Percentiles rank a stretch among this genome's conserved stretches.
Conservation (phyloP, 257 asterid genomes). For the Osmanthus fragrans region DNA sequence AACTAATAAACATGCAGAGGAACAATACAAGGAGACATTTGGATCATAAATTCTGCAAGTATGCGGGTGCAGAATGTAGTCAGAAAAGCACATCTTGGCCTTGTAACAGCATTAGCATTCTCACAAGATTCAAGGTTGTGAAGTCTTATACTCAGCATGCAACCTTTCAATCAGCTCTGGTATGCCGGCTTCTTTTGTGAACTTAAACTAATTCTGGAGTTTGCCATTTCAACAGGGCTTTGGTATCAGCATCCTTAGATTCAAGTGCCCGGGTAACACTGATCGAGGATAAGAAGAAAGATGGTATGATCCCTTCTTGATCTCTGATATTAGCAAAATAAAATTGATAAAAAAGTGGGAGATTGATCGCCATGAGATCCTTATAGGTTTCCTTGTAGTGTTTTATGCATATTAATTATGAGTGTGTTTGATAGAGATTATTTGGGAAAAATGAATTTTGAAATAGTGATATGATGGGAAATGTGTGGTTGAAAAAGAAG, state of each 20-base stretch:
- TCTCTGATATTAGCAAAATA: conserved; percentile 6
- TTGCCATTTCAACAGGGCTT: conserved; percentile 49
- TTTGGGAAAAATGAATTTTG: too few relatives aligned
- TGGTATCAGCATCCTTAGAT: conserved; percentile 83
- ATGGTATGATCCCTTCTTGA: conserved; percentile 17
- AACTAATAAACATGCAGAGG: conserved; percentile 63
- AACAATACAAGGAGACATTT: conserved; percentile 73
- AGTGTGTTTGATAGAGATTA: too few relatives aligned
- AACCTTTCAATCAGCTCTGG: conserved; percentile 15
- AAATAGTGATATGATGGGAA: too few relatives aligned
- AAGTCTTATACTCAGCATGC: neutral
- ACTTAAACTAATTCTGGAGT: conserved; percentile 13
- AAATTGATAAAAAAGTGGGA: neutral
- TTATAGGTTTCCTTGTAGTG: neutral
- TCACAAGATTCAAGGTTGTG: conserved; percentile 82
- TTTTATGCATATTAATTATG: neutral
- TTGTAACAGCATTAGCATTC: conserved; percentile 75
- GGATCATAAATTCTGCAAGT: conserved; percentile 48
- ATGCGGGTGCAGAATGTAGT: conserved; percentile 54
- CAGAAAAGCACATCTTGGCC: conserved; percentile 90
- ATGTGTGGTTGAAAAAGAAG: too few relatives aligned
- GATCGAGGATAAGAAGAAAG: conserved; percentile 18
- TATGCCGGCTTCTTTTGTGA: neutral
- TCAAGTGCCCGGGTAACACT: conserved; percentile 66
- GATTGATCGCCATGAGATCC: neutral